Percentiles rank a stretch among this genome's conserved stretches.
These are phyloP conservation scores for Naganishia cerealis DNA, from an alignment of 1,284 basidiomycete species.

Conservation along the genomic window DNA sequence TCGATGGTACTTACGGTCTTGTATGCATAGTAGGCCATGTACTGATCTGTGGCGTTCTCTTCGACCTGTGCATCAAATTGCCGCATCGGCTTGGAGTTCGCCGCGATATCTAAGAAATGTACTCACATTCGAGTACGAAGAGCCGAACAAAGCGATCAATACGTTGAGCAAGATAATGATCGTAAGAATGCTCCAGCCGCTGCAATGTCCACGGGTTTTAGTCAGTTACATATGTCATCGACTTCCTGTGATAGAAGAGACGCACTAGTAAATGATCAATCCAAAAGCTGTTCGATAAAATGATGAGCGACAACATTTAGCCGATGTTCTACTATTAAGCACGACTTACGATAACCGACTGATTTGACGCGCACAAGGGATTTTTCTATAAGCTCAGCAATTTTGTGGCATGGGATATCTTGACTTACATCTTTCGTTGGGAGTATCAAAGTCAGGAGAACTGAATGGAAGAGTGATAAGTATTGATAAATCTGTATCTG, in stretches of 20 bases:
- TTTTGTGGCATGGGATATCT: conserved; percentile 18
- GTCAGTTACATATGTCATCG: conserved; percentile 18
- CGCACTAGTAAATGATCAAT: conserved; percentile 74
- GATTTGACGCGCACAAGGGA: conserved; percentile 32
- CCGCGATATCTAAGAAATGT: conserved; percentile 23
- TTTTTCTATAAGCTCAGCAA: conserved; percentile 10
- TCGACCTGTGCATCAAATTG: conserved; percentile 4
- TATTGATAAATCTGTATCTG: conserved; percentile 18
- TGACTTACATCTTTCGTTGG: conserved; percentile 51
- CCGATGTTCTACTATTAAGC: neutral
- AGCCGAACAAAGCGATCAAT: conserved; percentile 89
- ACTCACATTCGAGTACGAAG: conserved; percentile 77
- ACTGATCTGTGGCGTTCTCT: conserved; percentile 60
- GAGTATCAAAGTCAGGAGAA: conserved; percentile 75
- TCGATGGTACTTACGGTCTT: conserved; percentile 63
- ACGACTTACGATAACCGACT: conserved; percentile 35
- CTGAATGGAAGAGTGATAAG: conserved; percentile 52
- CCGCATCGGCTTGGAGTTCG: neutral
- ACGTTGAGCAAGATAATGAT: conserved; percentile 89
- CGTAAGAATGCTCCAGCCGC: conserved; percentile 70
- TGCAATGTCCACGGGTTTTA: neutral
- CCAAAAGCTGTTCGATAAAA: conserved; percentile 60
- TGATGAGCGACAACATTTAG: neutral
- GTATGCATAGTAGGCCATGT: conserved; percentile 80
- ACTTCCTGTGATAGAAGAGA: neutral